Evolutionary conservation across 1,284 basidiomycete species (phyloP), one percentile per base, ranked within the genome.

Genomic region (Microbotryum saponariae): DNA sequence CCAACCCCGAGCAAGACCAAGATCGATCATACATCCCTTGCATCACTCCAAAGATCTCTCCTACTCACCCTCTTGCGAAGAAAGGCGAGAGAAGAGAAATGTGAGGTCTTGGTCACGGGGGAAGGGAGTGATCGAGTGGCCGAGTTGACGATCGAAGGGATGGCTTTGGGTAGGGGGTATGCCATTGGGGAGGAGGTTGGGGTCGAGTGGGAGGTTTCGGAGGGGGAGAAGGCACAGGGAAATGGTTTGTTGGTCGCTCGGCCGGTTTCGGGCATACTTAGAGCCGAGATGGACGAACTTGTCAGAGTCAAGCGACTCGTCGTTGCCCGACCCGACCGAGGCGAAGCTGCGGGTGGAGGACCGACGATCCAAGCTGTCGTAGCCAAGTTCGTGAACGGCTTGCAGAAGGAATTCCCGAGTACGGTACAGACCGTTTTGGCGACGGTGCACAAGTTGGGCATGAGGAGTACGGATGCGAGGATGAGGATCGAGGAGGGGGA

Each of bases 381-480:
- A 4, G 21, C 54, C 66, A 66, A 67, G n/a, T 70, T 70, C 23
- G 57, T 70, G 23, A 20, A 51, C 18, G 51, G 57, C 4, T 60
- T 70, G 47, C 62, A 70, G 20, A 54, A 50, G 27, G 51, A 60
- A 10, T 70, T 70, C 54, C 67, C 69, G 3, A 64, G 58, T 5
- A 70, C 69, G 9, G 65, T 65, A 8, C 65, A 63, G 29, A 70
- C 67, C 57, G 62, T 70, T 46, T 46, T 64, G 10, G 59, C 65
- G 16, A 70, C 69, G 2, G 63, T 67, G 1, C 65, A 68, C 46
- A 70, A 70, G 55, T 52, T 70, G 10, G 67, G 67, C 3, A 37
- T 67, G 47, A 55, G 63, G 8, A 48, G 56, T 20, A 53, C 60
- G 2, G 53, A 65, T 33, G 51, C 58, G 9, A 27, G 7, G 21